Conservation (phyloP, 2,329 filamentous ascomycete genomes). For the Podosphaera fusca region DNA sequence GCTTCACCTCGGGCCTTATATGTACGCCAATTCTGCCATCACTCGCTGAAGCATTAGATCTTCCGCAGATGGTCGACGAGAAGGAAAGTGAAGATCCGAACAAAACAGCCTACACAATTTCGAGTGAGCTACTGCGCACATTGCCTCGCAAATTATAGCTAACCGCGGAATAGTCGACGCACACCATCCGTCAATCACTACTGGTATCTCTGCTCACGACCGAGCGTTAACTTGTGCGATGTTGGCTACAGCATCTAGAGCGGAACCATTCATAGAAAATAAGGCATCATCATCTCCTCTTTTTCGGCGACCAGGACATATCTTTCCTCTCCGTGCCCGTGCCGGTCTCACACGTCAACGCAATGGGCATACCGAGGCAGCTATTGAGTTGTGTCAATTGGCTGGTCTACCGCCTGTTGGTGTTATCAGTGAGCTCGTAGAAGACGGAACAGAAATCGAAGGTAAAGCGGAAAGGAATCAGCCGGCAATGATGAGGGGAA, state of each 20-base stretch:
- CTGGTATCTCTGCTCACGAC: constrained; percentile 78
- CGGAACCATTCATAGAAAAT: not conserved
- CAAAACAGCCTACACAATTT: constrained; percentile 79
- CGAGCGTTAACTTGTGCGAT: constrained; percentile 58
- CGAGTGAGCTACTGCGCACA: constrained; percentile 18
- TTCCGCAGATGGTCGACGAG: constrained; percentile 77
- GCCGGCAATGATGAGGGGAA: constrained; percentile 77
- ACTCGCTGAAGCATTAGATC: constrained; percentile 44
- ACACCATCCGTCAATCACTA: constrained; percentile 47
- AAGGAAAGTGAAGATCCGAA: constrained; percentile 51
- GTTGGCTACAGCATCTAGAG: constrained; percentile 28
- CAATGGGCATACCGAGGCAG: constrained; percentile 79
- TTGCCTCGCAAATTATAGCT: not conserved
- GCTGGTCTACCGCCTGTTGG: constrained; percentile 56
- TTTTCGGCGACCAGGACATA: constrained; percentile 71
- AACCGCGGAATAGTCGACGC: constrained; percentile 36
- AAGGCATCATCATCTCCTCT: constrained; percentile 25
- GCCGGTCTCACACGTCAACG: constrained; percentile 62
- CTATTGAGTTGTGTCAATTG: constrained; percentile 69
- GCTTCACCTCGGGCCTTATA: constrained; percentile 72
- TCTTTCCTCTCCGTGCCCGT: constrained; percentile 62
- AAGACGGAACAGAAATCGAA: constrained; percentile 51
- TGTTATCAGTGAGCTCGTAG: constrained; percentile 80
- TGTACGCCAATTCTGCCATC: constrained; percentile 60
- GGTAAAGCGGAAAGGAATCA: constrained; percentile 42